Evolutionary conservation across 192 early-diverging fungal species (phyloP), one percentile per base, ranked within the genome.

Genomic region (Spizellomyces sp.): DNA sequence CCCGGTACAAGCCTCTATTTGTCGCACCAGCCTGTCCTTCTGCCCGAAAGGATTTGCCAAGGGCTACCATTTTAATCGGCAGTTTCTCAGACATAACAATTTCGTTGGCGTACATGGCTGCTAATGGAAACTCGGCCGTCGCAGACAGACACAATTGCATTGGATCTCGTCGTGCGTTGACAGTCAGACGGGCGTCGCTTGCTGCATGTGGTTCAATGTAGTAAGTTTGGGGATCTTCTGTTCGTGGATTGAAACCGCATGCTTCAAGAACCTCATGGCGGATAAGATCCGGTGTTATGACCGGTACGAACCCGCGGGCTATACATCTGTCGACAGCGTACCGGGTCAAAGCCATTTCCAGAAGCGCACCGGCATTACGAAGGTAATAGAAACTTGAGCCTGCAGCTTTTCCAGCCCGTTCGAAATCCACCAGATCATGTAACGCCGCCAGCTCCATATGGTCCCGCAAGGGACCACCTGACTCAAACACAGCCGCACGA

Each of bases 41-140:
- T 9, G 94, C 93, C 36, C 96, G 87, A 77, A 95, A 96, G n/a
- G 92, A 90, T 56, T 90, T 85, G 41, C 95, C 91, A 36, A 94
- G 86, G 2, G 90, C 96, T 17, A 93, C 96, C 60, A 90, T 67
- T 41, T 86, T 84, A 50, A 87, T 79, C 0, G 95, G 94, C 36
- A 95, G 75, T n/a, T 82, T 76, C n/a, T 46, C 69, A 46, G 79
- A 73, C 1, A 80, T 68, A 27, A 95, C 60, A 4, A 90, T 80
- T 67, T 86, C 87, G 63, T 90, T 83, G 46, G 88, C 81, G 76
- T 89, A 87, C 89, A 93, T 90, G 1, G 91, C 96, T 8, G 93
- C 93, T 47, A 98, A 78, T 5, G 96, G 92, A 69, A 98, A 92
- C 77, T 98, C 96, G 1, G 94, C 93, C 14, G 96, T 98, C 4